Conservation (phyloP, 2,329 filamentous ascomycete genomes). For the Botrytis pseudocinerea region DNA sequence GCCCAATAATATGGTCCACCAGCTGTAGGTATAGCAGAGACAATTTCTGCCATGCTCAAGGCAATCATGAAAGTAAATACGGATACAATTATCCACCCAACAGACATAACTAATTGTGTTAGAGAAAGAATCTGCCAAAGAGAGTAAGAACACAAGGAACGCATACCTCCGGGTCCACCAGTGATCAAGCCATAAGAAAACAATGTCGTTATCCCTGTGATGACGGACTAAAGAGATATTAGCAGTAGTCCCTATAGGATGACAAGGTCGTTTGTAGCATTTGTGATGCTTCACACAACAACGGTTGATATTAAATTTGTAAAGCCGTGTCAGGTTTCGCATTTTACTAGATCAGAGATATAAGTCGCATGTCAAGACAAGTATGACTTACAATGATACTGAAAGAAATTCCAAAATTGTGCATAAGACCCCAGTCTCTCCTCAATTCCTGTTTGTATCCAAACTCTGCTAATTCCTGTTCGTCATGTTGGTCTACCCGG, state of each 20-base stretch:
- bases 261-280: neutral
- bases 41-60: constrained; percentile 59
- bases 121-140: neutral
- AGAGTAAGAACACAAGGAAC: constrained; percentile 19
- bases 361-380: neutral
- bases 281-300: neutral
- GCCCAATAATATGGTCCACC: constrained; percentile 64
- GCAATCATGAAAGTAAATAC: constrained; percentile 58
- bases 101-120: constrained; percentile 49
- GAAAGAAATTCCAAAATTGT: constrained; percentile 63
- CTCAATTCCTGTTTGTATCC: constrained; percentile 61
- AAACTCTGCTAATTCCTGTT: constrained; percentile 54
- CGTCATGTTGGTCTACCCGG: constrained; percentile 43
- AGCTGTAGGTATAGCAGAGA: constrained; percentile 58
- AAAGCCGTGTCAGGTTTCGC: neutral
- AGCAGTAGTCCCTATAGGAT: neutral
- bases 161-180: constrained; percentile 56
- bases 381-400: constrained; percentile 55
- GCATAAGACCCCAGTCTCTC: constrained; percentile 57
- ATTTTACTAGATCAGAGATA: neutral
- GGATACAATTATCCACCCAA: constrained; percentile 56
- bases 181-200: constrained; percentile 58
- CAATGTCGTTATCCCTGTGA: constrained; percentile 60
- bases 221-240: constrained; percentile 51
- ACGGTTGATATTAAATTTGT: neutral